These are phyloP conservation scores for Auricularia auricula-judae DNA, from an alignment of 768 basidiomycete species.

Conservation along the genomic window DNA sequence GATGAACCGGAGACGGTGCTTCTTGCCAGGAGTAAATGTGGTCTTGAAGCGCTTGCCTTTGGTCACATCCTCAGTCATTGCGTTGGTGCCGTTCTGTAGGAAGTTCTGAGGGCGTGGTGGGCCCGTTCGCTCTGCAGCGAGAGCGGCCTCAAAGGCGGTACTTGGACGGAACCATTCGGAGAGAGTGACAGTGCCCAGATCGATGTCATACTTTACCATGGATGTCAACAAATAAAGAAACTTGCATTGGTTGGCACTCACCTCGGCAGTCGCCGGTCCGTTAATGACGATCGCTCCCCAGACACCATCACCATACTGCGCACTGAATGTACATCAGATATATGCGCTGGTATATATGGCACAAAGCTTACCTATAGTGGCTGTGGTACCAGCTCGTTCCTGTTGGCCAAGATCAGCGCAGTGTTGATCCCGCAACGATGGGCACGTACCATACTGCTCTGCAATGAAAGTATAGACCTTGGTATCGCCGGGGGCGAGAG, in stretches of 20 bases:
- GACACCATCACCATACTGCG: not conserved
- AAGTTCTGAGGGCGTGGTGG: not conserved
- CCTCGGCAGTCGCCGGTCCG: not conserved
- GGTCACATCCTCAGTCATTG: not conserved
- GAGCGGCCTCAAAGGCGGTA: not conserved
- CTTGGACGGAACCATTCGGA: not conserved
- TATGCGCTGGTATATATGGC: not conserved
- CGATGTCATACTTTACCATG: not conserved
- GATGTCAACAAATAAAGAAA: not conserved
- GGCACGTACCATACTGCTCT: not conserved
- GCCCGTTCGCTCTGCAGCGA: not conserved
- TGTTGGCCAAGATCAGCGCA: not conserved
- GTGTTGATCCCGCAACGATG: not conserved
- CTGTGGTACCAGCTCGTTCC: not conserved
- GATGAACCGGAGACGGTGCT: slow-evolving; percentile 5
- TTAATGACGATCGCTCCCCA: not conserved
- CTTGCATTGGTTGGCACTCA: not conserved
- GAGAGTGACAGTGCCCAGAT: not conserved
- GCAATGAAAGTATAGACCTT: not conserved
- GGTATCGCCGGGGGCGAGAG: not conserved
- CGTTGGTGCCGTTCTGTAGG: not conserved
- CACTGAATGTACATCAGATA: not conserved
- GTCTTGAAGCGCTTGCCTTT: not conserved
- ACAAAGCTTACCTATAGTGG: not conserved
- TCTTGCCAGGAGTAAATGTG: slow-evolving; percentile 5